Base-by-base conservation (phyloP, 2,329 filamentous ascomycete genomes). In the Paracamarosporium sp. region DNA sequence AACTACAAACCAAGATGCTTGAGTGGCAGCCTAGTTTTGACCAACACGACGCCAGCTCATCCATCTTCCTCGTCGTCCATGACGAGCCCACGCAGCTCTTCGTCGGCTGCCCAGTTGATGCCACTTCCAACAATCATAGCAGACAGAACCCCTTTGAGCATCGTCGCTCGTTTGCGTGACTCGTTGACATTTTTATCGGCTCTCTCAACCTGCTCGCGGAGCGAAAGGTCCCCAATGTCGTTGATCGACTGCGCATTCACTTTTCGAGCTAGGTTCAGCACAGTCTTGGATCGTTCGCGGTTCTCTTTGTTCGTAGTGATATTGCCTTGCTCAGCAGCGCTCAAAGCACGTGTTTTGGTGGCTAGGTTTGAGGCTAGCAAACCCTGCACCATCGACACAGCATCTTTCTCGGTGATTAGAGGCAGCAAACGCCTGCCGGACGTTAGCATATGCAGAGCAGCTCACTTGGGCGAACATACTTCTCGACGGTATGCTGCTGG, bases 81-180 rank as follows among this genome's bases (percentile, higher is more conserved):
- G 25, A 96, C 91, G 59, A 94, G 81, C 50, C 86, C 85, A 56
- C 85, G 82, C 60, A 96, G 78, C 57, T 81, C 82, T 50, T 87
- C 83, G 75, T 96, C 88, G 38, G 84, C 80, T 12, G 86, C 87
- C 92, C 92, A 96, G 70, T 96, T 88, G 53, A 95, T 82, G 45
- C 92, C 92, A 74, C 92, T 96, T 3, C 90, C 91, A 5, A 87
- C 90, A 45, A 96, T 85, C 54, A 93, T 84, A 17, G 90, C 91
- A 68, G 90, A 90, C n/a, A 90, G 84, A 40, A 92, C 86, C 24
- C 86, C 90, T 78, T 94, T 95, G 75, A 94, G 85, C 20, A 89
- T 87, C 68, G 87, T 86, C 88, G 88, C 92, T 68, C 85, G 84
- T 63, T 87, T 86, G 60, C 85, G 85, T 71, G 87, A 89, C 22